A percentile compares a stretch with the other conserved stretches of the same genome.
Evolutionary conservation across 257 asterid genomes (phyloP).

Genomic region (Nemophila menziesii): DNA sequence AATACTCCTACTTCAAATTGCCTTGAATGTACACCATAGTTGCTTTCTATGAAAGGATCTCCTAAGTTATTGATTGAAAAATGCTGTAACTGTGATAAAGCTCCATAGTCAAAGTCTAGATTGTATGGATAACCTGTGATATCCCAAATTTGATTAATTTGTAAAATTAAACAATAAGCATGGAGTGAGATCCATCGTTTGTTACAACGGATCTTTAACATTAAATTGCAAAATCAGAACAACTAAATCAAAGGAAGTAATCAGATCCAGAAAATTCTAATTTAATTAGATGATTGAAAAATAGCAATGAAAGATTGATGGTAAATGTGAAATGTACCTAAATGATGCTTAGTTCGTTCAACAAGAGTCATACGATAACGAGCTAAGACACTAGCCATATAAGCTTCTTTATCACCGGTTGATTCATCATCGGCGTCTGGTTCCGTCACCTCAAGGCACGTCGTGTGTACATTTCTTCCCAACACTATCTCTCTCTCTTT

Average conservation of each 20-base stretch:
- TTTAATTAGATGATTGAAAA: not conserved
- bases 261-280: not conserved
- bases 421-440: conserved; percentile 88
- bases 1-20: conserved; percentile 93
- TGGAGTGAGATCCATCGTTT: not conserved
- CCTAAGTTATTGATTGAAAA: conserved; percentile 90
- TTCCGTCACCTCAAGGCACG: conserved; percentile 78
- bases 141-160: not conserved
- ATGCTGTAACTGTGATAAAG: conserved; percentile 78
- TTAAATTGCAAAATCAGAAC: not conserved
- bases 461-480: conserved; percentile 77
- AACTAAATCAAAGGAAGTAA: too few relatives aligned
- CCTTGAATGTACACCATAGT: conserved; percentile 92
- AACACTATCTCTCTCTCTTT: conserved; percentile 52
- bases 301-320: not conserved
- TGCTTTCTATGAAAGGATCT: conserved; percentile 94
- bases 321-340: conserved; percentile 31
- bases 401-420: conserved; percentile 94
- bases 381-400: conserved; percentile 87
- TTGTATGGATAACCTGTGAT: conserved; percentile 81
- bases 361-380: conserved; percentile 69
- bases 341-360: conserved; percentile 81
- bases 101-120: conserved; percentile 93
- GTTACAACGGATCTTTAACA: not conserved
- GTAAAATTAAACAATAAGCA: not conserved